phyloP scores from a whole-genome alignment of 768 basidiomycete species.

The Termitomyces sp. region DNA sequence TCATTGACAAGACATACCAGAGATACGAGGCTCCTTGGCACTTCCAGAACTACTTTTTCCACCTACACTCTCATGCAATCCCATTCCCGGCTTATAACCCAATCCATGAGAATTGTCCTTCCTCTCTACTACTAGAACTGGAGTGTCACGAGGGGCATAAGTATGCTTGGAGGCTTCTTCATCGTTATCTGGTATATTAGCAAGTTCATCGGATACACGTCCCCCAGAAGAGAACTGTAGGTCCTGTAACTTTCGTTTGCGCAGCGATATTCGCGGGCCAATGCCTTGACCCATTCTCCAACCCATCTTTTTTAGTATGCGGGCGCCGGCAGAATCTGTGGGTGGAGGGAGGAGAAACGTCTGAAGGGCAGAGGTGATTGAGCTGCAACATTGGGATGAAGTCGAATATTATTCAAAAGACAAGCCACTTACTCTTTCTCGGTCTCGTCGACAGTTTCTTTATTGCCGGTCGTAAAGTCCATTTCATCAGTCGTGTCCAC shows the following conservation, averaged over 20 bases:
- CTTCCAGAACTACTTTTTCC: constrained; percentile 16
- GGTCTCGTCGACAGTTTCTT: constrained; percentile 34
- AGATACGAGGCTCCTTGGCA: constrained; percentile 45
- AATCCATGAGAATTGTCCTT: constrained; percentile 81
- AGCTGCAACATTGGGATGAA: constrained; percentile 30
- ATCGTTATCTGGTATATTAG: constrained; percentile 49
- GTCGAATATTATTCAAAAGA: not conserved
- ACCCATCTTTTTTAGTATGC: constrained; percentile 91
- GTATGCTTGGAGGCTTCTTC: constrained; percentile 84
- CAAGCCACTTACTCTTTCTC: constrained; percentile 49
- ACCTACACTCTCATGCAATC: constrained; percentile 56
- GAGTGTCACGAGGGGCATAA: constrained; percentile 80
- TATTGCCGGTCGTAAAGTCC: constrained; percentile 56
- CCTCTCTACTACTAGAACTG: constrained; percentile 50
- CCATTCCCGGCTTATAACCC: constrained; percentile 66
- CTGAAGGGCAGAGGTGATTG: constrained; percentile 57
- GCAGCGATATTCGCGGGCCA: constrained; percentile 79
- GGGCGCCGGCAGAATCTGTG: constrained; percentile 76
- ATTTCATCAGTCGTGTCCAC: constrained; percentile 79
- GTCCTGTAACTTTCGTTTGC: constrained; percentile 71
- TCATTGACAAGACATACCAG: constrained; percentile 32
- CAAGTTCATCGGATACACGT: constrained; percentile 22
- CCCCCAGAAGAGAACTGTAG: constrained; percentile 33
- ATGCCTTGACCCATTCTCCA: constrained; percentile 93
- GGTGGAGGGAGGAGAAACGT: constrained; percentile 67